Conservation (phyloP, 1,139 yeast species). For the Protomyces lactucae-debilis region DNA sequence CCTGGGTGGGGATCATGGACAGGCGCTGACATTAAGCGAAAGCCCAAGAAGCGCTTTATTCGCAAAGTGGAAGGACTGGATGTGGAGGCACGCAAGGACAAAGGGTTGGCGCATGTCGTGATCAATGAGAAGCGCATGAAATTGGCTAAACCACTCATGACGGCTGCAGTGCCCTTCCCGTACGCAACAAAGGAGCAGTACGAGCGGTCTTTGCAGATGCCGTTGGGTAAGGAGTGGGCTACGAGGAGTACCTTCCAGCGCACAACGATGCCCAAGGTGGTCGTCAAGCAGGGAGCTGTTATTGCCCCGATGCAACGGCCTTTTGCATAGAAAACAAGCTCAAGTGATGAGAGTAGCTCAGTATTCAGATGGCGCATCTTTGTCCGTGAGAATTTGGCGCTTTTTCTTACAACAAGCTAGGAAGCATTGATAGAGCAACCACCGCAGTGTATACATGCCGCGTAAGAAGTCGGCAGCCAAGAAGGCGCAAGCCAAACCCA, state of each 20-base stretch:
- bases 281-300: conserved; percentile 81
- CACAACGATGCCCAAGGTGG: conserved; percentile 80
- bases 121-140: conserved; percentile 84
- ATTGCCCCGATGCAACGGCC: conserved; percentile 64
- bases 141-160: conserved; percentile 73
- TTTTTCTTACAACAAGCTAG: background rate
- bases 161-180: conserved; percentile 87
- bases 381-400: background rate
- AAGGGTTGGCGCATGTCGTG: conserved; percentile 69
- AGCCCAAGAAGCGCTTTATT: conserved; percentile 51
- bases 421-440: too few species aligned
- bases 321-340: background rate
- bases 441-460: conserved; percentile 51
- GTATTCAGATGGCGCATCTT: background rate
- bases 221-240: conserved; percentile 97
- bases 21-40: conserved; percentile 40
- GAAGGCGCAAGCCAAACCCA: conserved; percentile 55
- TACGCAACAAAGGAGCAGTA: conserved; percentile 90
- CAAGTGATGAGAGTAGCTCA: background rate
- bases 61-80: conserved; percentile 62
- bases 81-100: conserved; percentile 70
- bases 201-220: conserved; percentile 88
- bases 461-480: conserved; percentile 88
- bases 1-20: conserved; percentile 81
- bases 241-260: conserved; percentile 81